phyloP scores from a whole-genome alignment of 2,329 filamentous ascomycete genomes.

The Paecilomyces niveus region DNA sequence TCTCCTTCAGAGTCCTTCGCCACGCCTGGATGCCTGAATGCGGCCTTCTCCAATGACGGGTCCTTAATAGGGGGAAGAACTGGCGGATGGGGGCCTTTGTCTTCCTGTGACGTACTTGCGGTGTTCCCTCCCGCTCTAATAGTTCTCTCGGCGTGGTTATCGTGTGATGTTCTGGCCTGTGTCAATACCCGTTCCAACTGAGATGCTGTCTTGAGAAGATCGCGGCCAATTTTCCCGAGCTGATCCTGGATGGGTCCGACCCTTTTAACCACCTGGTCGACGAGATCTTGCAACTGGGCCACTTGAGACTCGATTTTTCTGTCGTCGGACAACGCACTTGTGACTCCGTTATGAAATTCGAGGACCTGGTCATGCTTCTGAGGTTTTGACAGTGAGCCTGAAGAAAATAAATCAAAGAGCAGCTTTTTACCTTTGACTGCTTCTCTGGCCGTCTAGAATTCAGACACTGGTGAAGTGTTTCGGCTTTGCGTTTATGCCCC shows the following conservation, averaged over 20 bases:
- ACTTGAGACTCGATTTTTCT: constrained; percentile 11
- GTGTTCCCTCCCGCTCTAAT: background rate
- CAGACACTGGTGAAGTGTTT: background rate
- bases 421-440: background rate
- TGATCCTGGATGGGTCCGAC: constrained; percentile 7
- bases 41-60: constrained; percentile 51
- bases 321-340: constrained; percentile 1
- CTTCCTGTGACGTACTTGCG: background rate
- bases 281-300: constrained; percentile 12
- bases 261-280: constrained; percentile 14
- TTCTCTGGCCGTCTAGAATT: background rate
- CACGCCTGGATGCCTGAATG: constrained; percentile 60
- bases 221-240: constrained; percentile 7
- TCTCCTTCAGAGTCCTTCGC: constrained; percentile 13
- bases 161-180: background rate
- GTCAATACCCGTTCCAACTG: constrained; percentile 15
- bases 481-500: background rate
- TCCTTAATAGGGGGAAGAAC: constrained; percentile 55
- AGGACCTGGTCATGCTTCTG: background rate
- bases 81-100: constrained; percentile 8
- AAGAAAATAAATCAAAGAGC: background rate
- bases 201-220: constrained; percentile 12
- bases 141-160: background rate
- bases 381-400: background rate
- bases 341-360: background rate